phyloP scores from a whole-genome alignment of 202 grass and related monocot species.

The Setaria italica region DNA sequence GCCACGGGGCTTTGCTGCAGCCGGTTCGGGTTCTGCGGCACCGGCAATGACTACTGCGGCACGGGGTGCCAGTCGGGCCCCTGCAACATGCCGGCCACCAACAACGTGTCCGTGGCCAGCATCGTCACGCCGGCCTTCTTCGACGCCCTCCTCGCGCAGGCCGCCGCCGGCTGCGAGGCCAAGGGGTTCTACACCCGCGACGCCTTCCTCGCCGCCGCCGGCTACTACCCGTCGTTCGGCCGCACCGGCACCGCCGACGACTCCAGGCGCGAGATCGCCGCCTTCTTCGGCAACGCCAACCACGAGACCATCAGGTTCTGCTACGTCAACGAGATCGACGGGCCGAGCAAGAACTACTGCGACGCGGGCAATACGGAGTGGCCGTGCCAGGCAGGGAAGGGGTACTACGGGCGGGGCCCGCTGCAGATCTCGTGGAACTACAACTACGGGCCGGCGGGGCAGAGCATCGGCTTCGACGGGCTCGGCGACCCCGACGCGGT shows the following conservation, averaged over 20 bases:
- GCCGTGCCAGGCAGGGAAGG: slow-evolving; percentile 69
- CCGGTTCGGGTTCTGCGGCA: slow-evolving; percentile 68
- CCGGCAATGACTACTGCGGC: slow-evolving; percentile 59
- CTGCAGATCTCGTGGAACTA: slow-evolving; percentile 92
- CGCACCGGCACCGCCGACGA: slow-evolving; percentile 65
- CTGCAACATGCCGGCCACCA: slow-evolving; percentile 53
- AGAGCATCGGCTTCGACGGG: slow-evolving; percentile 88
- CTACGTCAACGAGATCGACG: slow-evolving; percentile 86
- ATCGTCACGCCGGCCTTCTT: slow-evolving; percentile 84
- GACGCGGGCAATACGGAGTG: slow-evolving; percentile 48
- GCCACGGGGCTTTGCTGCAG: slow-evolving; percentile 63
- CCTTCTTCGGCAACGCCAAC: slow-evolving; percentile 80
- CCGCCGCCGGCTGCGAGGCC: slow-evolving; percentile 57
- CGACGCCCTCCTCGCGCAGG: slow-evolving; percentile 70
- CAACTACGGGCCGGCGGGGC: slow-evolving; percentile 79
- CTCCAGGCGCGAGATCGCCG: slow-evolving; percentile 85
- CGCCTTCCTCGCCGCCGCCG: slow-evolving; percentile 66
- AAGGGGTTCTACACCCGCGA: slow-evolving; percentile 77
- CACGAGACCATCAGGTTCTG: slow-evolving; percentile 96
- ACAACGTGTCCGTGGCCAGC: slow-evolving; percentile 63
- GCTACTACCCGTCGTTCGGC: slow-evolving; percentile 56
- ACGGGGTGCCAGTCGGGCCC: slow-evolving; percentile 58
- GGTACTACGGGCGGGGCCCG: slow-evolving; percentile 85
- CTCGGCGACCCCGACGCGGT: slow-evolving; percentile 71
- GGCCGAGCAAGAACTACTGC: slow-evolving; percentile 78